Base-by-base conservation (phyloP, 2,329 filamentous ascomycete species). In the Ophiostoma piceae region DNA sequence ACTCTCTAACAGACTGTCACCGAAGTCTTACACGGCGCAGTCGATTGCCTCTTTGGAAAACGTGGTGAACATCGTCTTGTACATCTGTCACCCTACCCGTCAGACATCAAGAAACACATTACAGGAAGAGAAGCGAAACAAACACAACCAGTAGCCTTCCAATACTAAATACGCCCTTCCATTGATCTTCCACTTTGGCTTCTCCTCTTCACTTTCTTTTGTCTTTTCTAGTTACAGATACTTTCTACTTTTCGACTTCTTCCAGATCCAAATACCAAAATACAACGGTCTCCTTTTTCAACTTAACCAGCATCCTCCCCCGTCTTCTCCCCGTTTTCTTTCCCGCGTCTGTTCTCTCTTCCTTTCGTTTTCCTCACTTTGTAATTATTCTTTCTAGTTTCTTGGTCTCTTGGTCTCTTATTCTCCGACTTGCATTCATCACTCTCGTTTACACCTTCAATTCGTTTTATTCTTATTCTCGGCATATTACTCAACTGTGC, bases 21-120 rank as follows among this genome's bases (percentile, higher is more conserved):
- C 32, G 11, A 39, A 8, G 32, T 65, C 62, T 65, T 26, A 65
- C 32, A 65, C 35, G 62, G 35, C 62, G 35, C 62, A 65, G 62
- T 65, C 62, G 32, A 32, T 39, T 65, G 29, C 32, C 62, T 37
- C 62, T 37, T 65, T 65, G 22, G 62, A 22, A 54, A 65, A n/a
- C 62, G 62, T 12, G 32, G 32, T 65, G 19, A n/a, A 37, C n/a
- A 57, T 47, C 16, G 12, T 11, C 26, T 57, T 57, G n/a, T 57
- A 7, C 35, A 35, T 35, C 35, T 35, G 16, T 26, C n/a, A 4
- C n/a, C n/a, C 11, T 57, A 8, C 9, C 8, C 11, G 22, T 57
- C 51, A 47, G 16, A 47, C 43, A 47, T 47, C n/a, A 57, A 6
- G n/a, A 57, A 11, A 6, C 26, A 14, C 51, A 29, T 29, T 29